Evolutionary conservation across 305 asterid genomes (phyloP).

Genomic region (Galium porrigens): DNA sequence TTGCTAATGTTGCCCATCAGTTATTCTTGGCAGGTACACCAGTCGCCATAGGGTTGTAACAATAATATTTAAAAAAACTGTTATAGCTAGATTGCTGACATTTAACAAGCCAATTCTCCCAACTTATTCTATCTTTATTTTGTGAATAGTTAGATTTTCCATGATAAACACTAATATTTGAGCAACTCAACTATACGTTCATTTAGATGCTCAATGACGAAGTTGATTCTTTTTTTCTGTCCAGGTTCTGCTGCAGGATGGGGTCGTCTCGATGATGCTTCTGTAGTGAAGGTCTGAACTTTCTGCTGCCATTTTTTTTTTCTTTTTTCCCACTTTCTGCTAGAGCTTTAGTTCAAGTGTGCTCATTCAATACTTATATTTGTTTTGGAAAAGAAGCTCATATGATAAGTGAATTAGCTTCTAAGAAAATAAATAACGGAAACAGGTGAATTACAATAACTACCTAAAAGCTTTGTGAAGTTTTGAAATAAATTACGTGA

Average conservation of each 20-base stretch:
- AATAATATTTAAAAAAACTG: neutral
- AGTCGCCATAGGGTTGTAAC: neutral
- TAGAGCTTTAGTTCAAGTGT: neutral
- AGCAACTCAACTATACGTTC: neutral
- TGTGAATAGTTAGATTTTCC: neutral
- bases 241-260: conserved; percentile 98
- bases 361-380: neutral
- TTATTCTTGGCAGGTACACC: conserved; percentile 64
- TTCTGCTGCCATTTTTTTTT: conserved; percentile 15
- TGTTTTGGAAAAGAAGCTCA: neutral
- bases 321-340: neutral
- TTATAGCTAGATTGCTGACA: neutral
- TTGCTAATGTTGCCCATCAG: conserved; percentile 79
- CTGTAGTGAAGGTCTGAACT: conserved; percentile 71
- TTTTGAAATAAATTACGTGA: too few relatives aligned
- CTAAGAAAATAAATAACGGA: neutral
- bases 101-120: neutral
- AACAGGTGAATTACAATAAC: neutral
- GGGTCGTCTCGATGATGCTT: conserved; percentile 92
- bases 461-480: neutral
- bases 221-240: conserved; percentile 16
- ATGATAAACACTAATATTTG: neutral
- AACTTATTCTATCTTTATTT: neutral
- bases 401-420: neutral
- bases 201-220: conserved; percentile 14